Conservation (phyloP, 2,329 filamentous ascomycete species). For the Penicillium decumbens region DNA sequence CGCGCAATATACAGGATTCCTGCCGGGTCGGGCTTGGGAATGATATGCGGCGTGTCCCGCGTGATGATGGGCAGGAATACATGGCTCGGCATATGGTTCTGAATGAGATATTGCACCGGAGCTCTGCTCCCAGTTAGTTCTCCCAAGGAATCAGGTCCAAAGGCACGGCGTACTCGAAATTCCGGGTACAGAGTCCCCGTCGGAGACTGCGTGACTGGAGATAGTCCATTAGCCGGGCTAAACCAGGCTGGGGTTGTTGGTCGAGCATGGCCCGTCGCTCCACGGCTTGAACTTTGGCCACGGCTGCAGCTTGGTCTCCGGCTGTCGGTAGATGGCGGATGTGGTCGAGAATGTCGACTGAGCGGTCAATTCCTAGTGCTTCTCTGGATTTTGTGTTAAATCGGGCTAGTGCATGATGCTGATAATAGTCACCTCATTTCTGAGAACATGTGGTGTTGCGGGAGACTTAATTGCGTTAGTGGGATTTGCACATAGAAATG, state of each 20-base stretch:
- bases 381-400: constrained; percentile 26
- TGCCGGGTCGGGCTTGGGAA: constrained; percentile 80
- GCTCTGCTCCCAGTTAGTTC: constrained; percentile 23
- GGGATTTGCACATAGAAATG: neutral
- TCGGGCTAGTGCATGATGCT: neutral
- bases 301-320: constrained; percentile 58
- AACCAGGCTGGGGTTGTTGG: constrained; percentile 77
- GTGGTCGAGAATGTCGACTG: constrained; percentile 81
- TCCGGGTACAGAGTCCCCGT: constrained; percentile 89
- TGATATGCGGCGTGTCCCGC: constrained; percentile 62
- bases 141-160: neutral
- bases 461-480: constrained; percentile 54
- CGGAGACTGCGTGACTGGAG: constrained; percentile 62
- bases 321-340: constrained; percentile 66
- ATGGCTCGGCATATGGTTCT: constrained; percentile 65
- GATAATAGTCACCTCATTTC: constrained; percentile 63
- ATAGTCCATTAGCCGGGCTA: constrained; percentile 73
- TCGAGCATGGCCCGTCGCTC: constrained; percentile 74
- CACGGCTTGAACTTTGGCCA: constrained; percentile 69
- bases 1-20: constrained; percentile 82
- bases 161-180: constrained; percentile 64
- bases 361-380: constrained; percentile 66
- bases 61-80: constrained; percentile 77
- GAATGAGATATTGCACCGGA: constrained; percentile 49
- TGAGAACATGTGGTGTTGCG: constrained; percentile 92